Evolutionary conservation across 345 rosid genomes (phyloP).

Genomic region (Boechera divaricarpa): DNA sequence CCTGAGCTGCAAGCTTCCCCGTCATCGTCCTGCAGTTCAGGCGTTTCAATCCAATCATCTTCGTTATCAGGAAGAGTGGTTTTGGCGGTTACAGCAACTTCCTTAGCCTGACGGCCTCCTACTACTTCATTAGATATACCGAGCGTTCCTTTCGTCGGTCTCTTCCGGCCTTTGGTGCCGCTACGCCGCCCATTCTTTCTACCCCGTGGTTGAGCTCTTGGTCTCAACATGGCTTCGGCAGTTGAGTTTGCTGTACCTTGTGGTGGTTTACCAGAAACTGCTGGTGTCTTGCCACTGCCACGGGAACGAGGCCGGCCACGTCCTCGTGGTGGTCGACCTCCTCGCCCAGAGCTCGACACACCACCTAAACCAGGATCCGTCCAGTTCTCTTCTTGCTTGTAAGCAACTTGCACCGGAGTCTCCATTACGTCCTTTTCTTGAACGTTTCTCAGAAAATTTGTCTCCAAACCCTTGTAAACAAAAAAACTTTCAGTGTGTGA

Average conservation of each 20-base stretch:
- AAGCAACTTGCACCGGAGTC: slow-evolving; percentile 44
- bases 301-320: slow-evolving; percentile 53
- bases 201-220: slow-evolving; percentile 59
- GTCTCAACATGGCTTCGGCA: slow-evolving; percentile 43
- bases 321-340: slow-evolving; percentile 57
- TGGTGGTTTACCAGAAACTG: slow-evolving; percentile 55
- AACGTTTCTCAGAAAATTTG: slow-evolving; percentile 45
- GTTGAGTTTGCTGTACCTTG: slow-evolving; percentile 40
- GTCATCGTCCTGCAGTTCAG: slow-evolving; percentile 45
- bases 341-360: slow-evolving; percentile 48
- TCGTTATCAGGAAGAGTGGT: slow-evolving; percentile 37
- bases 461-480: slow-evolving; percentile 42
- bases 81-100: slow-evolving; percentile 36
- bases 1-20: slow-evolving; percentile 68
- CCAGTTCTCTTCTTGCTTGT: slow-evolving; percentile 60
- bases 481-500: slow-evolving; percentile 13
- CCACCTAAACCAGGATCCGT: slow-evolving; percentile 46
- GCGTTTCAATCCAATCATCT: slow-evolving; percentile 50
- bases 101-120: slow-evolving; percentile 24
- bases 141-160: slow-evolving; percentile 51
- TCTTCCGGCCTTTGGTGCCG: slow-evolving; percentile 52
- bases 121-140: slow-evolving; percentile 42
- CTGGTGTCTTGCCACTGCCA: slow-evolving; percentile 55
- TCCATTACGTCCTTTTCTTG: slow-evolving; percentile 44
- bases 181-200: slow-evolving; percentile 62